phyloP scores from a whole-genome alignment of 106 monocot genomes.

The Allium fistulosum region DNA sequence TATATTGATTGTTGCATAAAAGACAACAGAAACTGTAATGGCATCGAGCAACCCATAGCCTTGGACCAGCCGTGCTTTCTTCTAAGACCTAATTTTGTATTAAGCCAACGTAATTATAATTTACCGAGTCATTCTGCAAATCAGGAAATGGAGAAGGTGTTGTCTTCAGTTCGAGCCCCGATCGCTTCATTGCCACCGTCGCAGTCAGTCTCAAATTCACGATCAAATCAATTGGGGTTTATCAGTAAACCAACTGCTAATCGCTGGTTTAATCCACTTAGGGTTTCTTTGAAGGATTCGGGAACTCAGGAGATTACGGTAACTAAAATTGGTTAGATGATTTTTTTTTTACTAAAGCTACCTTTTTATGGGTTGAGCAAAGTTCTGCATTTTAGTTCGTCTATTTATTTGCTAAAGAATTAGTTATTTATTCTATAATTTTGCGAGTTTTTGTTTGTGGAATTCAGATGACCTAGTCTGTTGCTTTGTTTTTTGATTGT shows the following conservation, averaged over 20 bases:
- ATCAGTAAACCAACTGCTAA: not conserved
- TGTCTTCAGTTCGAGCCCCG: not conserved
- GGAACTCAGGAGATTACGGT: not conserved
- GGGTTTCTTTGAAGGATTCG: constrained; percentile 5
- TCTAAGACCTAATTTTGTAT: too few relatives aligned
- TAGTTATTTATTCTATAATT: not conserved
- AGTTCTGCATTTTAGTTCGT: not conserved
- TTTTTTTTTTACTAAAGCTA: not conserved
- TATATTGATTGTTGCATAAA: too few relatives aligned
- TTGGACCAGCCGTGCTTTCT: too few relatives aligned
- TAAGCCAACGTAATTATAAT: too few relatives aligned
- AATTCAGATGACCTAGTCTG: too few relatives aligned
- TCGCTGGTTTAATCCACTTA: not conserved
- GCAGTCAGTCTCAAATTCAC: not conserved
- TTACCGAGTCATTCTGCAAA: not conserved
- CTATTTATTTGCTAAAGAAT: not conserved
- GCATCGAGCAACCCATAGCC: too few relatives aligned
- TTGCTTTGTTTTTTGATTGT: too few relatives aligned
- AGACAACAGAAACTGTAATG: too few relatives aligned
- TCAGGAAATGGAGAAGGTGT: not conserved
- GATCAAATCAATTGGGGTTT: constrained; percentile 3
- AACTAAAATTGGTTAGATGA: not conserved
- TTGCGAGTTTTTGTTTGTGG: not conserved
- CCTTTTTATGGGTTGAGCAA: not conserved
- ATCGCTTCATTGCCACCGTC: not conserved